These are phyloP conservation scores for Ilex paraguariensis DNA, from an alignment of 305 asterid genomes.

Conservation along the genomic window DNA sequence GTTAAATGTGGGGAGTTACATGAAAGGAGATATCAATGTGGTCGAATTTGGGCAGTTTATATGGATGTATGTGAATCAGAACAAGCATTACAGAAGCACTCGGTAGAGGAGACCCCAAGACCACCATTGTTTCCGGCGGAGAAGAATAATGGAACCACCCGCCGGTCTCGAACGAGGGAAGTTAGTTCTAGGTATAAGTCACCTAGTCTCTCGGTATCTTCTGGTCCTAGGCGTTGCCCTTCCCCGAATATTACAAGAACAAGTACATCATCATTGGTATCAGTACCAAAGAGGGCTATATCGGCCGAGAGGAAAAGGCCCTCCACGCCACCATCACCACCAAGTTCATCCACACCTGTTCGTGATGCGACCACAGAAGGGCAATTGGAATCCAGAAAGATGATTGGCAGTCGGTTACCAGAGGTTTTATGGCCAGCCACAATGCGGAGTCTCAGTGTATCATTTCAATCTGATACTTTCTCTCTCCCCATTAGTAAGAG, in stretches of 20 bases:
- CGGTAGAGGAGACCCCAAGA: slow-evolving; percentile 41
- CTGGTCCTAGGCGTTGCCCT: slow-evolving; percentile 52
- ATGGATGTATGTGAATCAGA: slow-evolving; percentile 70
- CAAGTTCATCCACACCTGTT: slow-evolving; percentile 56
- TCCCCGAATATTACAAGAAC: slow-evolving; percentile 51
- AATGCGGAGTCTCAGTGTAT: slow-evolving; percentile 59
- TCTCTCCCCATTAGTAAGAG: slow-evolving; percentile 35
- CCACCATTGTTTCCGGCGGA: slow-evolving; percentile 56
- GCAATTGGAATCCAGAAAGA: slow-evolving; percentile 46
- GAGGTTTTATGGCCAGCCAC: slow-evolving; percentile 92
- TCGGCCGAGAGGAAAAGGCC: slow-evolving; percentile 61
- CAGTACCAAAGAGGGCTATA: slow-evolving; percentile 52
- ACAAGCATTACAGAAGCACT: slow-evolving; percentile 44
- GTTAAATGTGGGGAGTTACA: not conserved
- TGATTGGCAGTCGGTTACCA: slow-evolving; percentile 40
- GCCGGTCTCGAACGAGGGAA: slow-evolving; percentile 57
- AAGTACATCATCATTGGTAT: slow-evolving; percentile 23
- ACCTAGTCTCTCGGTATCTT: slow-evolving; percentile 49
- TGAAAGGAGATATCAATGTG: slow-evolving; percentile 54
- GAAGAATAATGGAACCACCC: slow-evolving; percentile 56
- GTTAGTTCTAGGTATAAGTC: slow-evolving; percentile 79
- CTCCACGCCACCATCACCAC: slow-evolving; percentile 29
- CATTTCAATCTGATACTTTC: slow-evolving; percentile 55
- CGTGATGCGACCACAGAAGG: slow-evolving; percentile 45
- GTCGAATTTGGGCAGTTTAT: slow-evolving; percentile 44